Conservation (phyloP, 371 early-diverging fungal genomes). For the Apophysomyces variabilis region DNA sequence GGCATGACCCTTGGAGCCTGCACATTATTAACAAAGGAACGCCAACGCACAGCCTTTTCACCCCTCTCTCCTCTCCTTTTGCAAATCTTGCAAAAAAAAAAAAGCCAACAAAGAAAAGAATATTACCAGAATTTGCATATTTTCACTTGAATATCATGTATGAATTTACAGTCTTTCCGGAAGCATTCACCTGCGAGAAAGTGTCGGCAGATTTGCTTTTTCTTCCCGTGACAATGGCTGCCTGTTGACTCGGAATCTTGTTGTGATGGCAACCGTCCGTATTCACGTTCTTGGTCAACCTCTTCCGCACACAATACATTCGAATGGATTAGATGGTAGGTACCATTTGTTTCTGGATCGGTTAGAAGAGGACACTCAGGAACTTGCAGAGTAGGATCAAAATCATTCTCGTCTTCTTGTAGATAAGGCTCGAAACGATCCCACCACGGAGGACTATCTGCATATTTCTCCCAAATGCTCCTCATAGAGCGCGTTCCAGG, state of each 20-base stretch:
- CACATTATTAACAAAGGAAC: neutral
- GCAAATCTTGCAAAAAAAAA: neutral
- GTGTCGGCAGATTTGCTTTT: slow-evolving; percentile 73
- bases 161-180: slow-evolving; percentile 81
- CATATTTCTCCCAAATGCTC: slow-evolving; percentile 19
- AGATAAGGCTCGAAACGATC: slow-evolving; percentile 36
- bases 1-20: slow-evolving; percentile 64
- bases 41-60: no score
- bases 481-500: slow-evolving; percentile 12
- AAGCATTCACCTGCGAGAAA: slow-evolving; percentile 77
- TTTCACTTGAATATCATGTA: slow-evolving; percentile 72
- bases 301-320: no score
- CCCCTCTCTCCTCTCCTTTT: no score
- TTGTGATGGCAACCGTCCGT: no score
- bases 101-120: neutral
- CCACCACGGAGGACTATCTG: slow-evolving; percentile 18
- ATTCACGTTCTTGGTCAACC: no score
- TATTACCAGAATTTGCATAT: slow-evolving; percentile 77
- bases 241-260: no score
- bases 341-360: slow-evolving; percentile 26
- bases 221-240: slow-evolving; percentile 22
- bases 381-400: slow-evolving; percentile 52
- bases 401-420: slow-evolving; percentile 41
- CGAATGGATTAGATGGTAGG: no score
- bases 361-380: slow-evolving; percentile 31